Conservation (phyloP, 306 rosid genomes). For the Prunus davidiana region DNA sequence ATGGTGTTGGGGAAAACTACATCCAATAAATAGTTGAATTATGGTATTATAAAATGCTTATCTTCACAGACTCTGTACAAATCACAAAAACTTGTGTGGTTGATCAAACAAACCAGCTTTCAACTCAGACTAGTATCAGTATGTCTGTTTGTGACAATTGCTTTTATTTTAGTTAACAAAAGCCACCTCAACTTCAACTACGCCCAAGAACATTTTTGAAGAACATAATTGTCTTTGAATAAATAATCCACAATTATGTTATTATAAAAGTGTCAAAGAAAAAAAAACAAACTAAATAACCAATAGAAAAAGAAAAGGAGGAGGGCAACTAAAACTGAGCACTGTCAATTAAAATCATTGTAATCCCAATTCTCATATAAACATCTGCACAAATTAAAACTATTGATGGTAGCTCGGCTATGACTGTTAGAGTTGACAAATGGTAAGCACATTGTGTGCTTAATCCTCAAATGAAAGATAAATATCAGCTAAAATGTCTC, state of each 20-base stretch:
- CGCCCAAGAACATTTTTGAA: not conserved
- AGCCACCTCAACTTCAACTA: not conserved
- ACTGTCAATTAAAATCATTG: not conserved
- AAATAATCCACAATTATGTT: not conserved
- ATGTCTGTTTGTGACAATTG: not conserved
- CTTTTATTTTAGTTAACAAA: not conserved
- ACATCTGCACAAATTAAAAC: not conserved
- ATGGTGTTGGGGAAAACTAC: not conserved
- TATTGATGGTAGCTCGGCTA: not conserved
- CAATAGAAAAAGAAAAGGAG: not conserved
- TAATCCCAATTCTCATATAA: not conserved
- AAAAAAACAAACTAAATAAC: not conserved
- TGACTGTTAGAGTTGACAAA: not conserved
- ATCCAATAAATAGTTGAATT: not conserved
- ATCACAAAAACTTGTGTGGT: not conserved
- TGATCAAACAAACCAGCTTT: not conserved
- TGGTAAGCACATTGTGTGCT: not conserved
- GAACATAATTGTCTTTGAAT: not conserved
- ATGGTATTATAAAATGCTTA: not conserved
- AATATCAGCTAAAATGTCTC: not conserved
- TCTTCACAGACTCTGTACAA: not conserved
- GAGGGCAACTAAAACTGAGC: not conserved
- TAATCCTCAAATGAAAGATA: not conserved
- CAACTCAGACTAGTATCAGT: not conserved
- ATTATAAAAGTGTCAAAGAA: not conserved